phyloP scores from a whole-genome alignment of 768 basidiomycete species.

The Mycena haematopus region DNA sequence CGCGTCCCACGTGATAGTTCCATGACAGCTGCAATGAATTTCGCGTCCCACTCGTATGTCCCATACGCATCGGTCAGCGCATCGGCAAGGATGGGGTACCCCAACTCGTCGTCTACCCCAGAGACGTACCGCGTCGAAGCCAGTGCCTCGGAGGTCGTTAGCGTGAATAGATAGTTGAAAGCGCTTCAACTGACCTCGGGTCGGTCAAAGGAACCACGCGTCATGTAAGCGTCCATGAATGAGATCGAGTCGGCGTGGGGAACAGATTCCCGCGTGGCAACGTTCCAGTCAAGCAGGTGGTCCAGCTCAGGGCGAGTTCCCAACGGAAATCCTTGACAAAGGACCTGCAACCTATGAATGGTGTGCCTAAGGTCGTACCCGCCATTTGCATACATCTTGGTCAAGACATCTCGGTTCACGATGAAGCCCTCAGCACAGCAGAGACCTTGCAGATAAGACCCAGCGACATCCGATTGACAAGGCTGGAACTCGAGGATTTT shows the following conservation, averaged over 20 bases:
- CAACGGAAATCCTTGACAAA: conserved; percentile 39
- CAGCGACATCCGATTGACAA: conserved; percentile 58
- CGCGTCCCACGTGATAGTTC: conserved; percentile 54
- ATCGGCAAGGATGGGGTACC: conserved; percentile 47
- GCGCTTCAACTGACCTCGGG: conserved; percentile 46
- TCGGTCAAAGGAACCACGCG: conserved; percentile 40
- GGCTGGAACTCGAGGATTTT: conserved; percentile 69
- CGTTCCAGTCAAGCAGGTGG: conserved; percentile 31
- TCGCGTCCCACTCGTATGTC: conserved; percentile 50
- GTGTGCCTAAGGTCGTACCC: conserved; percentile 67
- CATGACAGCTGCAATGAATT: conserved; percentile 56
- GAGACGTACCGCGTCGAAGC: conserved; percentile 42
- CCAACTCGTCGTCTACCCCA: conserved; percentile 63
- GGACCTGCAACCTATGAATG: conserved; percentile 68
- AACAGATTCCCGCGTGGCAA: conserved; percentile 17
- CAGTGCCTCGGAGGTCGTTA: conserved; percentile 34
- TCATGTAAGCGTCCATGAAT: conserved; percentile 59
- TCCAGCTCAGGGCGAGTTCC: conserved; percentile 14
- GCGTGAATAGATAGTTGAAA: background rate
- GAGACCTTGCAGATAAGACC: conserved; percentile 72
- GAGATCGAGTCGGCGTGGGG: conserved; percentile 55
- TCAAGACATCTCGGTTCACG: conserved; percentile 50
- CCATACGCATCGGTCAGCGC: conserved; percentile 38
- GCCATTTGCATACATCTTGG: conserved; percentile 48
- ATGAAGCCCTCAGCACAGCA: conserved; percentile 61